Evolutionary conservation across 225 moss, liverwort and hornwort species (phyloP), one percentile per base, ranked within the genome.

Genomic region (Physcomitrium patens): DNA sequence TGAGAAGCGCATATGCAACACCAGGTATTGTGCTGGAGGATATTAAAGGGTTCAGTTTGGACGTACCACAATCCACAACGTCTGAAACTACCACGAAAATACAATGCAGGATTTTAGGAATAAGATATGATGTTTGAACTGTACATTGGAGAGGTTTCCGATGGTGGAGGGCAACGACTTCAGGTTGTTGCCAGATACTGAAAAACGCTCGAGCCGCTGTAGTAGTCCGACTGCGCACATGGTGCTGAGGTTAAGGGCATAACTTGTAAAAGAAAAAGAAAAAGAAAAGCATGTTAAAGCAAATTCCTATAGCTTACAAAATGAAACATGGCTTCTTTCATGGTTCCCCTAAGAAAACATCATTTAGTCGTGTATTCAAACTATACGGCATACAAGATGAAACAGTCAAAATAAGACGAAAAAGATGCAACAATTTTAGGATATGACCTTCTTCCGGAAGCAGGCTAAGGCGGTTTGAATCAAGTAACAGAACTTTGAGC

Each of bases 361-460:
- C 14, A 65, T 56, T 45, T 37, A 17, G 59, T 49, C 24, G 28
- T 47, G 15, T 22, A 15, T 20, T 3, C 20, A 9, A 63, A 24
- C 42, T 42, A 43, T 56, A 12, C 12, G 15, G 49, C 47, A 12
- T 17, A 46, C 13, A 49, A 37, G 5, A 7, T 37, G 2, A 3
- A 37, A 37, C 31, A 37, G 31, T 0, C 2, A 37, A 4, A 37
- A 37, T 37, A 7, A 37, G 7, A 37, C 17, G 10, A 70, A 23
- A 51, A 53, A 20, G 63, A n/a, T 67, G 20, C 42, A 63, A 14
- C 50, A 31, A 12, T 37, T 37, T 57, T 16, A 11, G 15, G 16
- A 15, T 42, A 19, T 57, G 67, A 89, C 90, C 87, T 85, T 87
- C 87, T 74, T 85, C 80, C 42, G 90, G 87, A 71, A 90, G 78